Base-by-base conservation (phyloP, 805 yeast species). In the Henningerozyma blattae region DNA sequence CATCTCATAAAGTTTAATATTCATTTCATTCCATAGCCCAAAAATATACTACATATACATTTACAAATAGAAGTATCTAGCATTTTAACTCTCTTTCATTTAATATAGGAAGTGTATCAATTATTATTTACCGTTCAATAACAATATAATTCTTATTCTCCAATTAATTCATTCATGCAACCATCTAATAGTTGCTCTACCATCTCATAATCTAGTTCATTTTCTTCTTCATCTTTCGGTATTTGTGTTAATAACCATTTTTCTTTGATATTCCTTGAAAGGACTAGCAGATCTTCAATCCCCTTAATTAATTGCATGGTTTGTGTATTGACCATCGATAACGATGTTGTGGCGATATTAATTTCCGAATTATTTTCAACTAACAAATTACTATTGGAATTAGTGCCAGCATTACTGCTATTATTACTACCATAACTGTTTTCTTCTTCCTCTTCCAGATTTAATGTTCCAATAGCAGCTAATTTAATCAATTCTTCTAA, bases 191-290 rank as follows among this genome's bases (percentile, higher is more conserved):
- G 29, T 1, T 33, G 13, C 15, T 42, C 40, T 27, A 50, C 38
- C 15, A 48, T 41, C 4, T 40, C 36, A 19, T 47, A 33, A 19
- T 47, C 44, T 15, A 43, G 32, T 18, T 28, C 31, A n/a, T 17
- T 32, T 5, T 30, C 26, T 7, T 27, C 28, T 4, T 31, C 26
- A 7, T 41, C 38, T 16, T 48, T 48, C 3, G 58, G 56, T 9
- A 51, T 48, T 33, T 52, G 56, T 31, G 44, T 50, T 35, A 57
- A 32, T 26, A 56, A 34, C 62, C 62, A 57, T 27, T 48, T 53
- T 38, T 57, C 62, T 22, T 56, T 46, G 19, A 57, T 47, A 16
- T 36, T 41, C 22, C 59, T 46, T 4, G 59, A 54, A 22, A 56
- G 42, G 8, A 50, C 45, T 30, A 57, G 33, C 18, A 57, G 42